Conservation (phyloP, 768 basidiomycete species). For the Phlebiopsis flavidoalba region DNA sequence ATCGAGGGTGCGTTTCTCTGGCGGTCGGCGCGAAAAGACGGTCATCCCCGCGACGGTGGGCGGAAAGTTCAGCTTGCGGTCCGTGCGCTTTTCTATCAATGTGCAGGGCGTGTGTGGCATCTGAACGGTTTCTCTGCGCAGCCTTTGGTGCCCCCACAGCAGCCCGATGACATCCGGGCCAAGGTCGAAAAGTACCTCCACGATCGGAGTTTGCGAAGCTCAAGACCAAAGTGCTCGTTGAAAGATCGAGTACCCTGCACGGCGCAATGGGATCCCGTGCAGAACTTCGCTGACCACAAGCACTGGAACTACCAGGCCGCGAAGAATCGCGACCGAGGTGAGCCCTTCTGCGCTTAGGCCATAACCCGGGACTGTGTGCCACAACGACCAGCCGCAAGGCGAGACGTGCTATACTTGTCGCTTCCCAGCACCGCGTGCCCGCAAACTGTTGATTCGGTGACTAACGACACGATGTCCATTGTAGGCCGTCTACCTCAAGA, state of each 20-base stretch:
- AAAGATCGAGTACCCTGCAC: slow-evolving; percentile 63
- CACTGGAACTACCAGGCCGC: slow-evolving; percentile 96
- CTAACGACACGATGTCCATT: not conserved
- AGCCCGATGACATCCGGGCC: slow-evolving; percentile 45
- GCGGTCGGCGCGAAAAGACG: slow-evolving; percentile 78
- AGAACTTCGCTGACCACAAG: slow-evolving; percentile 72
- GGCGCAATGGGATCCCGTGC: slow-evolving; percentile 93
- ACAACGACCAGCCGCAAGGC: not conserved
- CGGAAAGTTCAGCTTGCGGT: slow-evolving; percentile 94
- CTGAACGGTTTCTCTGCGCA: slow-evolving; percentile 17
- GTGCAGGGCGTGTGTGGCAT: not conserved
- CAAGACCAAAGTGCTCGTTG: slow-evolving; percentile 78
- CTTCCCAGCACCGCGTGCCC: not conserved
- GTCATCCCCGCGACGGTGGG: slow-evolving; percentile 87
- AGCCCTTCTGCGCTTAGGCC: slow-evolving; percentile 1
- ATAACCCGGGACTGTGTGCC: too few relatives aligned
- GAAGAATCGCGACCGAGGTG: slow-evolving; percentile 76
- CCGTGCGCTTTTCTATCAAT: slow-evolving; percentile 20
- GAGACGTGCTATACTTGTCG: not conserved
- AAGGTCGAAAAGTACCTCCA: slow-evolving; percentile 63
- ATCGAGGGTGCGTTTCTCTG: slow-evolving; percentile 93
- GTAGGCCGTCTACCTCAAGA: slow-evolving; percentile 56
- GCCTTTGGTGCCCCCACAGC: slow-evolving; percentile 85
- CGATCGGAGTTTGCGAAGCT: slow-evolving; percentile 81
- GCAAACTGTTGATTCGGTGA: not conserved